Percentiles rank a stretch among this genome's conserved stretches.
These are phyloP conservation scores for Neurospora sp. DNA, from an alignment of 495 filamentous ascomycete genomes.

Conservation along the genomic window DNA sequence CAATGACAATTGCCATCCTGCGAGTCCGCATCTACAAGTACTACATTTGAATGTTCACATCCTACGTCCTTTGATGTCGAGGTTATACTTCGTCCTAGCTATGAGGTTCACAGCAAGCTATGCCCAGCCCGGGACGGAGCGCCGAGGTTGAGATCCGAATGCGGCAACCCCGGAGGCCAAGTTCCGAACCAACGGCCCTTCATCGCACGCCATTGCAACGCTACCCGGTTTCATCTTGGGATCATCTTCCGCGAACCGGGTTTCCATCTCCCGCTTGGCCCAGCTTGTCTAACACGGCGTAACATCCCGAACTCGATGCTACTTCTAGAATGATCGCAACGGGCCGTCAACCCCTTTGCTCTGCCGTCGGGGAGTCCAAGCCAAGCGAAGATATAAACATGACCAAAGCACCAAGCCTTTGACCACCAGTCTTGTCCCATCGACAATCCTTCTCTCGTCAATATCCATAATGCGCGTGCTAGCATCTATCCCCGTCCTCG, in stretches of 20 bases:
- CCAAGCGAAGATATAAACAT: background rate
- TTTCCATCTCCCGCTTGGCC: background rate
- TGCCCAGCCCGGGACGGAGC: background rate
- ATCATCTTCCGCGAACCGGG: background rate
- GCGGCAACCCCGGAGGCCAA: background rate
- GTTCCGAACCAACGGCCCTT: background rate
- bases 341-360: background rate
- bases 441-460: background rate
- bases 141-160: background rate
- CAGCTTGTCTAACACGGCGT: background rate
- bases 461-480: constrained; percentile 6
- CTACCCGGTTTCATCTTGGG: background rate
- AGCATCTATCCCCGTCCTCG: constrained; percentile 5
- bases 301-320: background rate
- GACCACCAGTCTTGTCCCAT: background rate
- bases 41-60: background rate
- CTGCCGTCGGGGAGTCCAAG: background rate
- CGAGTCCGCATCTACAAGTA: background rate
- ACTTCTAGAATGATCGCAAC: background rate
- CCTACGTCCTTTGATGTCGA: background rate
- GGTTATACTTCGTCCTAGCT: background rate
- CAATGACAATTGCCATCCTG: background rate
- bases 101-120: background rate
- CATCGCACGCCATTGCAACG: background rate
- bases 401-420: background rate